Percentiles rank a stretch among this genome's conserved stretches.
phyloP scores from a whole-genome alignment of 2,329 filamentous ascomycete species.

The Sporothrix inflata region DNA sequence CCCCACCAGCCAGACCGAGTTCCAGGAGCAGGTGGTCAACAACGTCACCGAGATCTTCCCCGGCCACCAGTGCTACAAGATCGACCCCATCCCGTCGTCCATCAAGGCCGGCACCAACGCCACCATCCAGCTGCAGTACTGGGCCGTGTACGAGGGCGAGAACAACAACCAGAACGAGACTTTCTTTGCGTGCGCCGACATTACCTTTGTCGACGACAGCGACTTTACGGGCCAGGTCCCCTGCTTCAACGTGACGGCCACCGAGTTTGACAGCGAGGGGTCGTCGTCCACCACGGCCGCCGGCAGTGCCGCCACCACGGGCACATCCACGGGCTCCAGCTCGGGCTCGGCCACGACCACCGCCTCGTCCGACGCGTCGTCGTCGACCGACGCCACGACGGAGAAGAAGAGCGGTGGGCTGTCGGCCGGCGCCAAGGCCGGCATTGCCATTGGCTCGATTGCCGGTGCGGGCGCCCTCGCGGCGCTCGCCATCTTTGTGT shows the following conservation, averaged over 20 bases:
- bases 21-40: conserved; percentile 39
- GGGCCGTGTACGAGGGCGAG: conserved; percentile 37
- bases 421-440: conserved; percentile 42
- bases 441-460: conserved; percentile 44
- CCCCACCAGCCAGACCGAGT: conserved; percentile 41
- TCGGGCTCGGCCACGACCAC: not conserved
- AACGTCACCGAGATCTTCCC: conserved; percentile 40
- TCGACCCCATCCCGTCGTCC: conserved; percentile 37
- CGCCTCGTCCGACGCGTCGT: not conserved
- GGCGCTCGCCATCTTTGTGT: conserved; percentile 9
- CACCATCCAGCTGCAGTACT: conserved; percentile 46
- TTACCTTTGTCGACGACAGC: conserved; percentile 34
- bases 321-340: not conserved
- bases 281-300: conserved; percentile 7
- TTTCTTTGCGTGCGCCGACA: conserved; percentile 46
- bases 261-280: conserved; percentile 27
- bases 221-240: conserved; percentile 40
- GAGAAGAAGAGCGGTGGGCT: conserved; percentile 36
- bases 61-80: conserved; percentile 46
- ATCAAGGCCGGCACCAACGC: conserved; percentile 41
- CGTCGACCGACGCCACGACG: conserved; percentile 7
- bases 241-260: conserved; percentile 46
- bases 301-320: not conserved
- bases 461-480: conserved; percentile 35
- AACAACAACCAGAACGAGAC: conserved; percentile 40